Evolutionary conservation across 495 filamentous ascomycete species (phyloP).

Genomic region (Penicillium simplicissimum): DNA sequence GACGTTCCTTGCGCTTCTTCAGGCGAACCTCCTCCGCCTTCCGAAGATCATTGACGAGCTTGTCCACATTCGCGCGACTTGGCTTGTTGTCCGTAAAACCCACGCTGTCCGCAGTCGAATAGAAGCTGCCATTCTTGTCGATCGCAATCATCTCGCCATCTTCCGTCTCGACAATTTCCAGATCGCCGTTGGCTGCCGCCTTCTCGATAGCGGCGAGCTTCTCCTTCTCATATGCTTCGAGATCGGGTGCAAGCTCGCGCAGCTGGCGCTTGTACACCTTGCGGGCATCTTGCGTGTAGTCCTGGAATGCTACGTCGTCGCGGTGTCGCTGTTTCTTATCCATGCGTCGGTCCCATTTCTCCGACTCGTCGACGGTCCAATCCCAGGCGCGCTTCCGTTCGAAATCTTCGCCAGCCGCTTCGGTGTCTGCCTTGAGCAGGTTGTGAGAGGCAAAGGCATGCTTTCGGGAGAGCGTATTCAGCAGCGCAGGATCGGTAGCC

Average conservation of each 20-base stretch:
- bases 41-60: slow-evolving; percentile 78
- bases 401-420: slow-evolving; percentile 85
- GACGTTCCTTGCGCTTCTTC: slow-evolving; percentile 79
- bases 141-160: slow-evolving; percentile 93
- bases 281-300: slow-evolving; percentile 80
- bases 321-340: slow-evolving; percentile 81
- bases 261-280: slow-evolving; percentile 95
- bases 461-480: slow-evolving; percentile 72
- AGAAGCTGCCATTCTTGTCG: slow-evolving; percentile 87
- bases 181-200: slow-evolving; percentile 73
- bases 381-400: slow-evolving; percentile 98
- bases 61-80: slow-evolving; percentile 85
- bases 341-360: slow-evolving; percentile 88
- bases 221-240: slow-evolving; percentile 79
- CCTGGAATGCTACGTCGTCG: slow-evolving; percentile 85
- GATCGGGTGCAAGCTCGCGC: slow-evolving; percentile 64
- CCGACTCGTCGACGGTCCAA: slow-evolving; percentile 92
- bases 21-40: slow-evolving; percentile 85
- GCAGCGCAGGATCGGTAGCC: slow-evolving; percentile 69
- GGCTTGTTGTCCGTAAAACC: slow-evolving; percentile 85
- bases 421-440: slow-evolving; percentile 85
- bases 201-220: slow-evolving; percentile 83
- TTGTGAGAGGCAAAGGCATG: slow-evolving; percentile 88
- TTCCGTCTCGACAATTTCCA: slow-evolving; percentile 91
- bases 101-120: slow-evolving; percentile 78